Evolutionary conservation across 306 rosid species (phyloP), one percentile per base, ranked within the genome.

Genomic region (Trichosanthes truncata): DNA sequence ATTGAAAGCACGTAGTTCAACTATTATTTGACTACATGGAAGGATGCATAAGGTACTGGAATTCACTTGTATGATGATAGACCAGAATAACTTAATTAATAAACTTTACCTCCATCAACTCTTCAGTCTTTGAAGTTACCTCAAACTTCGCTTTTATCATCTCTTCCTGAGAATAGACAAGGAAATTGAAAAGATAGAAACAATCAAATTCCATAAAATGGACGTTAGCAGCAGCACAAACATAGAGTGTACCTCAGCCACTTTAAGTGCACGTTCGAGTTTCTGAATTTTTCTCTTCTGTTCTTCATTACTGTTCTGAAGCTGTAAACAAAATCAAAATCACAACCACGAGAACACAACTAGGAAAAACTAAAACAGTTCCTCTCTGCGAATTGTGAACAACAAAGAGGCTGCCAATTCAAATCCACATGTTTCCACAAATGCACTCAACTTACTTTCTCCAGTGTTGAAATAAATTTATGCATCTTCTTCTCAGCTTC

Each of bases 131-230:
- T 75, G 81, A 62, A 84, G 91, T 79, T 78, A 89, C 95, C 84
- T 94, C 97, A 56, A 84, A 76, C 89, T 92, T 94, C 21, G 93
- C 95, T 87, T 88, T 94, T 71, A 91, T 17, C 96, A 92, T 87
- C 84, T 94, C 97, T 87, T 92, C 97, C 98, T 94, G 79, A 81
- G 46, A 82, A 35, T n/a, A 38, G 36, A 77, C 84, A 21, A 84
- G 80, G 83, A 77, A 75, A 55, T 80, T 36, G 40, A 15, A 11
- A 56, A 77, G 51, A 40, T n/a, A 56, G 38, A 0, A 77, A 55
- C 49, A 56, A 56, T 35, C 68, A n/a, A 21, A 53, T 55, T n/a
- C 67, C 80, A 77, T 77, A 41, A 38, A 23, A 55, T 77, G 38
- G 46, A 56, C 35, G 5, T 36, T 20, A n/a, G n/a, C 6, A 35